These are phyloP conservation scores for Centaurea solstitialis DNA, from an alignment of 129 eudicot genomes.

Conservation along the genomic window DNA sequence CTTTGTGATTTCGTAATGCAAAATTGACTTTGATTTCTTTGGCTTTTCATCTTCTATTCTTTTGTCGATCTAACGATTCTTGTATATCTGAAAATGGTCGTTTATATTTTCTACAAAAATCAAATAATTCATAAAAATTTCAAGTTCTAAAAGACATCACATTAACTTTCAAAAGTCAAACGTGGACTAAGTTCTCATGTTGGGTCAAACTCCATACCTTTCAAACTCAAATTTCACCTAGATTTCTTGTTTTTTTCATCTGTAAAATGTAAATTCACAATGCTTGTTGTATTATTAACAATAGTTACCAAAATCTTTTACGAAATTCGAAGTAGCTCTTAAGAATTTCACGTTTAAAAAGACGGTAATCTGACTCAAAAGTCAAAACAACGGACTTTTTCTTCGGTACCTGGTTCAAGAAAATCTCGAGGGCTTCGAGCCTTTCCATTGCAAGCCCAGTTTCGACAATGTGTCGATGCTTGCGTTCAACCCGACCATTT, in stretches of 20 bases:
- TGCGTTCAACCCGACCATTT: too few species aligned
- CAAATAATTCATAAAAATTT: not conserved
- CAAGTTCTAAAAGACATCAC: not conserved
- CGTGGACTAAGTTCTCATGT: too few species aligned
- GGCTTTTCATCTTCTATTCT: not conserved
- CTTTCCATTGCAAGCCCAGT: slow-evolving; percentile 67
- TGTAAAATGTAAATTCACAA: too few species aligned
- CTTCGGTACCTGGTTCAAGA: slow-evolving; percentile 69
- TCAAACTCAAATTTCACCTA: not conserved
- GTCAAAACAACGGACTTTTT: not conserved
- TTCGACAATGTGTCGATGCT: too few species aligned
- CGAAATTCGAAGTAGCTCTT: not conserved
- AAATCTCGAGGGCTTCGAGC: slow-evolving; percentile 75
- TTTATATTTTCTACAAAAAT: not conserved
- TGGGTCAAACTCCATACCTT: slow-evolving; percentile 3
- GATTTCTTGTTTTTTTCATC: too few species aligned
- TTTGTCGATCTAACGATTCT: not conserved
- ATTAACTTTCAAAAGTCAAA: not conserved
- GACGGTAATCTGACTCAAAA: not conserved
- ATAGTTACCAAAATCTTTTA: too few species aligned
- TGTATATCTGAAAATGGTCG: not conserved
- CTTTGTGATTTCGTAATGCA: not conserved
- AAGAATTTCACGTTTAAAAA: not conserved
- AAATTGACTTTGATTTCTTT: not conserved
- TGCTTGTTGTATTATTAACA: too few species aligned